Conservation (phyloP, 495 filamentous ascomycete genomes). For the Penicillium diatomitis region DNA sequence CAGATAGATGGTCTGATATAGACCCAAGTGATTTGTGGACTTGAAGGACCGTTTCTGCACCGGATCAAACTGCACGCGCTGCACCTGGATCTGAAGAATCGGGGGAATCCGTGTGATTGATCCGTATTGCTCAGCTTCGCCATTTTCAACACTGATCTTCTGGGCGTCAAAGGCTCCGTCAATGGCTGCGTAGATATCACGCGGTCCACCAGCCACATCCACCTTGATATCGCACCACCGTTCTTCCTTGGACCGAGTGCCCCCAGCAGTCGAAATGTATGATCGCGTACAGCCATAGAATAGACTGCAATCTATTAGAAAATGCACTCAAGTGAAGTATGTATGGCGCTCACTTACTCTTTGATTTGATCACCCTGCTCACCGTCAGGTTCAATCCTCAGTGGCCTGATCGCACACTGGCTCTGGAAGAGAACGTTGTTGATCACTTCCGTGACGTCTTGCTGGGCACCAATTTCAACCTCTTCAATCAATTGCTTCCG, state of each 20-base stretch:
- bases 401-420: slow-evolving; percentile 74
- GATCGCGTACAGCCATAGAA: slow-evolving; percentile 52
- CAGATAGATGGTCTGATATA: slow-evolving; percentile 72
- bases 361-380: slow-evolving; percentile 76
- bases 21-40: slow-evolving; percentile 64
- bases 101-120: slow-evolving; percentile 72
- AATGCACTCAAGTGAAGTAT: not conserved
- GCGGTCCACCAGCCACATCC: slow-evolving; percentile 49
- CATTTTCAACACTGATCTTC: slow-evolving; percentile 55
- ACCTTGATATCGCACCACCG: slow-evolving; percentile 54
- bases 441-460: slow-evolving; percentile 94
- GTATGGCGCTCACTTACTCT: slow-evolving; percentile 30
- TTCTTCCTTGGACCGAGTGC: slow-evolving; percentile 44
- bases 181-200: slow-evolving; percentile 74
- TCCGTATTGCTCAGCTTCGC: slow-evolving; percentile 57
- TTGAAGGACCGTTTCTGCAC: slow-evolving; percentile 56
- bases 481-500: slow-evolving; percentile 41
- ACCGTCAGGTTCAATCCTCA: slow-evolving; percentile 47
- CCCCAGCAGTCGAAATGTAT: slow-evolving; percentile 39
- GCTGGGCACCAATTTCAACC: slow-evolving; percentile 57
- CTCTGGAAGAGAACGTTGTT: slow-evolving; percentile 83
- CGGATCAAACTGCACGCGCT: slow-evolving; percentile 62
- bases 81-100: slow-evolving; percentile 80
- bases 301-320: slow-evolving; percentile 29
- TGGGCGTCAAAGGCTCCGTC: slow-evolving; percentile 77